A percentile compares a stretch with the other conserved stretches of the same genome.
These are phyloP conservation scores for Straminergon stramineum DNA, from an alignment of 225 moss, liverwort and hornwort genomes.

Conservation along the genomic window DNA sequence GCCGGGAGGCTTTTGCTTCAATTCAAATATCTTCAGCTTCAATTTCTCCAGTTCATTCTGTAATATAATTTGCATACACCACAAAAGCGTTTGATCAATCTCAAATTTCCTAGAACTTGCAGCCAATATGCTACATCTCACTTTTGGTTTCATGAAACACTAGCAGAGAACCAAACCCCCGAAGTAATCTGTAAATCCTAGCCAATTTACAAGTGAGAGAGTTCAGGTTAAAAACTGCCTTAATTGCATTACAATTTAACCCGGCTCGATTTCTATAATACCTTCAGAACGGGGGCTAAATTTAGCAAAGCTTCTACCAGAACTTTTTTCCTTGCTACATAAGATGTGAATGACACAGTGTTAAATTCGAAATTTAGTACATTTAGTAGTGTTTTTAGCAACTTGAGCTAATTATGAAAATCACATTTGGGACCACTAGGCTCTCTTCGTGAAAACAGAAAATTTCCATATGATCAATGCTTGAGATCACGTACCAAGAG, in stretches of 20 bases:
- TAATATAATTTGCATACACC: not conserved
- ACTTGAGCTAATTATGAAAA: not conserved
- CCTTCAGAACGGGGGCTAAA: not conserved
- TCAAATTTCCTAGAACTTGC: not conserved
- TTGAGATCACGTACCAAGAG: conserved; percentile 44
- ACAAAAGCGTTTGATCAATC: not conserved
- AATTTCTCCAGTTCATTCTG: conserved; percentile 46
- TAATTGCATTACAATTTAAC: not conserved
- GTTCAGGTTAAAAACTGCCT: not conserved
- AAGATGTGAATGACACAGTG: not conserved
- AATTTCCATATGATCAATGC: not conserved
- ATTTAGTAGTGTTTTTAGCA: not conserved
- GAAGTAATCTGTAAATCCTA: not conserved
- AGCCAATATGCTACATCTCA: not conserved
- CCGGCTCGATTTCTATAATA: too few relatives aligned
- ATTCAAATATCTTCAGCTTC: conserved; percentile 42
- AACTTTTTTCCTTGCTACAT: not conserved
- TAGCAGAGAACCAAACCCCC: not conserved
- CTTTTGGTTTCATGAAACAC: not conserved
- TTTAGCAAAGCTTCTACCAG: not conserved
- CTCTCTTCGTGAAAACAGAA: not conserved
- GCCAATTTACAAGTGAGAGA: not conserved
- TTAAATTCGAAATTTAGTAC: not conserved
- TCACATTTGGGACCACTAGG: not conserved
- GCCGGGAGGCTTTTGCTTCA: conserved; percentile 53